Evolutionary conservation across 1,284 basidiomycete genomes (phyloP), one percentile per base, ranked within the genome.

Genomic region (Naganishia cerealis): DNA sequence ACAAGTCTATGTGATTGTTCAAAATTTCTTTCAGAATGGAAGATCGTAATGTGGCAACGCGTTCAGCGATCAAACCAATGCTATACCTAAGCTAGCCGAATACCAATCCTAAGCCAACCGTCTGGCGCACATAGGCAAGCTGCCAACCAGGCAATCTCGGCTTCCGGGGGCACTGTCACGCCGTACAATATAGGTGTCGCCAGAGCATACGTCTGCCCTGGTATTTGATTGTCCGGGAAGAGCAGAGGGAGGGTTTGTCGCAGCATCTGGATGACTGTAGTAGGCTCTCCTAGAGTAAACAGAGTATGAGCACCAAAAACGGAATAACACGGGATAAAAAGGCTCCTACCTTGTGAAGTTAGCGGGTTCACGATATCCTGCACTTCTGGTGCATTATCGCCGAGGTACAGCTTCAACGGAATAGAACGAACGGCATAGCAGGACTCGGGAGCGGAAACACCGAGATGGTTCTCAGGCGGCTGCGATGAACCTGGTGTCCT

Each of bases 111-210:
- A 33, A 96, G 84, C 94, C 94, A 98, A 8, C 95, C 95, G 76
- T 98, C 95, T 7, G 92, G 91, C 12, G 93, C 92, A 15, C 88
- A 86, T 79, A 97, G 83, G 73, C 91, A 93, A 13, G 91, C 88
- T 15, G 92, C 91, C 15, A 98, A 79, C 94, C 94, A 98, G 1
- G 89, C 92, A 76, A 98, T 85, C 75, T 97, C 94, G 1, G 92
- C 85, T 54, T 96, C 94, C 18, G 87, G 82, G 0, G 95, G 95
- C 2, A 90, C 82, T 2, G 86, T 80, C n/a, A 98, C 87, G 4
- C 95, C 95, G 77, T 97, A 94, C 18, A 94, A 83, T 57, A 97
- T 79, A 0, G 90, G 85, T 75, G 78, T 75, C 0, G 83, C 83
- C 53, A 83, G 73, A 0, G 79, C 65, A 66, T 78, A 81, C 9